Evolutionary conservation across 495 filamentous ascomycete genomes (phyloP), one percentile per base, ranked within the genome.

Genomic region (Aspergillus coremiiformis): DNA sequence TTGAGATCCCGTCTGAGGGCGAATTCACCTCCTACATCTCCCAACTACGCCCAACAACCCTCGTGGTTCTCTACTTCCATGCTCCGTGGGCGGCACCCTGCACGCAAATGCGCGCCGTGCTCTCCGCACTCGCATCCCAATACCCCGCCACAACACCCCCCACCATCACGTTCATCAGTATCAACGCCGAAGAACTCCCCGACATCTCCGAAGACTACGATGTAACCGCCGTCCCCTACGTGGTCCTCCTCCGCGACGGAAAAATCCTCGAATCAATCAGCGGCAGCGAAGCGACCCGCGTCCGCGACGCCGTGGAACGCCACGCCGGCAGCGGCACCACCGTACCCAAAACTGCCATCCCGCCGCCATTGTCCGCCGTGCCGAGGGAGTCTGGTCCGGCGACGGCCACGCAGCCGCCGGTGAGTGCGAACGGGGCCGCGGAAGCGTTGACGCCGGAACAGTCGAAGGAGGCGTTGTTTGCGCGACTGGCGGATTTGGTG

Each of bases 51-150:
- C 58, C 83, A 4, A 75, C 82, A 5, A 77, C 85, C 10, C 79
- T 95, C 30, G 71, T 87, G 44, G 80, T 95, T 58, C 79, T 96
- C 59, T 95, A 90, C 66, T 97, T 97, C 74, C 84, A 96, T 70
- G 87, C 94, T 0, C 85, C 90, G 60, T 97, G 94, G 93, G 93
- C 94, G n/a, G 89, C 87, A 24, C 93, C 90, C 11, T 97, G 93
- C 75, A 78, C 85, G 48, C 90, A 95, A 70, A 96, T 96, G 90
- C 79, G 81, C 56, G 83, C 80, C n/a, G 85, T 96, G 49, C 83
- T 99, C 51, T 72, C 78, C 60, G 84, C 88, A 26, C 85, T 99
- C 51, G 90, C 91, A 49, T 78, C 81, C 55, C 85, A 90, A 56
- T 92, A 93, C 70, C 80, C 86, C 46, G 76, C 75, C 24, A 77